Conservation (phyloP, 75 land plant genomes). For the Pinus taeda region DNA sequence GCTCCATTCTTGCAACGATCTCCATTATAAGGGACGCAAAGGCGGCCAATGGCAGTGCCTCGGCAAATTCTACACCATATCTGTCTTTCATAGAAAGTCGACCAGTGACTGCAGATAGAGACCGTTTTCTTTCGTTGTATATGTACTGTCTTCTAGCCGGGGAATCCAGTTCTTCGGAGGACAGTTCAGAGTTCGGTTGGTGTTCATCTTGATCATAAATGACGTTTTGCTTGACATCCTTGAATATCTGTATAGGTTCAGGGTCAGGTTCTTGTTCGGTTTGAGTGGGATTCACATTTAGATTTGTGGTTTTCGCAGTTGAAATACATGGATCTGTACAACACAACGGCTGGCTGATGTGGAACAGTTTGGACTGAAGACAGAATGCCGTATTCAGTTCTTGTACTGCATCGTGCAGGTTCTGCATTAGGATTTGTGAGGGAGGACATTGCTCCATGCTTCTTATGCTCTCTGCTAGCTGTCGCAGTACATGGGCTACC, state of each 20-base stretch:
- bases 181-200: neutral
- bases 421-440: neutral
- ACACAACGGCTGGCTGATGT: neutral
- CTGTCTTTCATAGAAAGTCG: neutral
- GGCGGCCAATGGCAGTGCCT: constrained; percentile 11
- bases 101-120: neutral
- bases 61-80: neutral
- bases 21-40: constrained; percentile 32
- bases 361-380: neutral
- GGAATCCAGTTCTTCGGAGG: neutral
- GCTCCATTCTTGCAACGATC: constrained; percentile 33
- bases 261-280: no score
- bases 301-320: neutral
- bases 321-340: neutral
- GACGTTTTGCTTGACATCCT: neutral
- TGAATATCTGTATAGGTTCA: neutral
- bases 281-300: neutral
- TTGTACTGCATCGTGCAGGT: constrained; percentile 14
- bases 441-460: constrained; percentile 21
- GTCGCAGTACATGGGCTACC: constrained; percentile 20
- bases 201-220: neutral
- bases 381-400: constrained; percentile 6
- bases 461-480: constrained; percentile 32
- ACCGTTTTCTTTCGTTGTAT: neutral
- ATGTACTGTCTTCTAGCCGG: no score